Conservation (phyloP, 2,329 filamentous ascomycete species). For the Talaromyces atroroseus region DNA sequence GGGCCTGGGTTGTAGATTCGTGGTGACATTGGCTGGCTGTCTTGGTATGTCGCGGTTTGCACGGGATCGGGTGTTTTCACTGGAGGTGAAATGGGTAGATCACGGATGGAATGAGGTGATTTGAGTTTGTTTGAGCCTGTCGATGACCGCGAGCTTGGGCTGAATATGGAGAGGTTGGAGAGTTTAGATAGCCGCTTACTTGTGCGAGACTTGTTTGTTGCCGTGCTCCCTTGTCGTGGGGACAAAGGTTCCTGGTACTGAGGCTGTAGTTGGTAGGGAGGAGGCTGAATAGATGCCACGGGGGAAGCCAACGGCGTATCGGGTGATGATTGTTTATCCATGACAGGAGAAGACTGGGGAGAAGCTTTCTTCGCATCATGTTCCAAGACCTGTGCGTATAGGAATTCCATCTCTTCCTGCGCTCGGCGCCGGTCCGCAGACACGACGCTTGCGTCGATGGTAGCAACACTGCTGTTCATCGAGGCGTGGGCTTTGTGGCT, state of each 20-base stretch:
- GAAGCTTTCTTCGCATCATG: slow-evolving; percentile 59
- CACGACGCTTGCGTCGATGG: slow-evolving; percentile 72
- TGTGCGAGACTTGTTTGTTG: slow-evolving; percentile 22
- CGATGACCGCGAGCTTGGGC: slow-evolving; percentile 35
- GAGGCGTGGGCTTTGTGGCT: slow-evolving; percentile 27
- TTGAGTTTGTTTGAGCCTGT: slow-evolving; percentile 39
- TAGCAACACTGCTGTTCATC: slow-evolving; percentile 56
- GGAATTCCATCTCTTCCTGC: slow-evolving; percentile 76
- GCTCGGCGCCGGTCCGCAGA: slow-evolving; percentile 68
- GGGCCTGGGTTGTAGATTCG: slow-evolving; percentile 52
- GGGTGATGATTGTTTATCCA: slow-evolving; percentile 24
- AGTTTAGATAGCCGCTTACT: slow-evolving; percentile 35
- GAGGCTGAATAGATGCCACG: slow-evolving; percentile 19
- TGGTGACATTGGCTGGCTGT: slow-evolving; percentile 53
- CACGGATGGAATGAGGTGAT: slow-evolving; percentile 43
- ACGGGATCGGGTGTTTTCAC: slow-evolving; percentile 39
- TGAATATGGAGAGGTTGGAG: slow-evolving; percentile 38
- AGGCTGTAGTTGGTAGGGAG: slow-evolving; percentile 17
- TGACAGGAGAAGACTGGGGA: slow-evolving; percentile 16
- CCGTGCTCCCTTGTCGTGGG: slow-evolving; percentile 12
- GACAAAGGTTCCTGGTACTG: slow-evolving; percentile 6
- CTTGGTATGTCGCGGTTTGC: slow-evolving; percentile 37
- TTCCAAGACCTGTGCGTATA: slow-evolving; percentile 89
- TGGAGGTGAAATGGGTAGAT: slow-evolving; percentile 54
- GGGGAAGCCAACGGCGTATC: slow-evolving; percentile 17